phyloP scores from a whole-genome alignment of 2,329 filamentous ascomycete genomes.

The Lasiodiplodia theobromae region DNA sequence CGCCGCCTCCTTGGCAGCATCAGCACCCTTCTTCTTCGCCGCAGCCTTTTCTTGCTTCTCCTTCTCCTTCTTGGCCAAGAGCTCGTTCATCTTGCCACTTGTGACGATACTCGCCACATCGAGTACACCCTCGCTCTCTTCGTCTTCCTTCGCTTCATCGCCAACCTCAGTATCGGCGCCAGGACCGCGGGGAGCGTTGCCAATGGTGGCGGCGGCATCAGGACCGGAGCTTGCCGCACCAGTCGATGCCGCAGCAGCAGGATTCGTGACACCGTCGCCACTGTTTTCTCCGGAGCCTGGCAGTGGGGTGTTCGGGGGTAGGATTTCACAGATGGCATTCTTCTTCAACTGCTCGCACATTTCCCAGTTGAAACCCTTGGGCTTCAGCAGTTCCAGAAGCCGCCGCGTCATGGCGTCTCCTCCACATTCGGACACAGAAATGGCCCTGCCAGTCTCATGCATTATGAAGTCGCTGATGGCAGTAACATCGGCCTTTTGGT shows the following conservation, averaged over 20 bases:
- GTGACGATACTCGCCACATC: conserved; percentile 87
- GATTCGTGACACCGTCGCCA: conserved; percentile 53
- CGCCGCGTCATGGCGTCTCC: conserved; percentile 85
- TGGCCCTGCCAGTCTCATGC: conserved; percentile 70
- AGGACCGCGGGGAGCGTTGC: conserved; percentile 59
- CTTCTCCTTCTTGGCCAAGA: conserved; percentile 81
- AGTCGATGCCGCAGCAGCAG: conserved; percentile 64
- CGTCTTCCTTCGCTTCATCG: conserved; percentile 55
- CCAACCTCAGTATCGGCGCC: conserved; percentile 63
- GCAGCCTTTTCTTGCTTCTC: conserved; percentile 73
- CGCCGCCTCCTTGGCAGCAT: conserved; percentile 62
- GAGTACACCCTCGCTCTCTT: conserved; percentile 75
- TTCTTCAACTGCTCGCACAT: conserved; percentile 72
- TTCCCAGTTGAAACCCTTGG: conserved; percentile 64
- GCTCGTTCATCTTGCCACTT: conserved; percentile 81
- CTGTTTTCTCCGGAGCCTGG: conserved; percentile 53
- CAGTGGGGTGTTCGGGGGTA: conserved; percentile 61
- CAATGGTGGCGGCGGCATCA: conserved; percentile 49
- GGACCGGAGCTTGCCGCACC: conserved; percentile 57
- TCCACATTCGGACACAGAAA: conserved; percentile 72
- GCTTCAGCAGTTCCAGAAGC: conserved; percentile 70
- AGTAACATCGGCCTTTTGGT: conserved; percentile 90
- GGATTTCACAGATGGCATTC: conserved; percentile 68
- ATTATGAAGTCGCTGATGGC: conserved; percentile 85
- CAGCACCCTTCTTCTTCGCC: conserved; percentile 61